Conservation (phyloP, 225 moss, liverwort and hornwort species). For the Climacium dendroides region DNA sequence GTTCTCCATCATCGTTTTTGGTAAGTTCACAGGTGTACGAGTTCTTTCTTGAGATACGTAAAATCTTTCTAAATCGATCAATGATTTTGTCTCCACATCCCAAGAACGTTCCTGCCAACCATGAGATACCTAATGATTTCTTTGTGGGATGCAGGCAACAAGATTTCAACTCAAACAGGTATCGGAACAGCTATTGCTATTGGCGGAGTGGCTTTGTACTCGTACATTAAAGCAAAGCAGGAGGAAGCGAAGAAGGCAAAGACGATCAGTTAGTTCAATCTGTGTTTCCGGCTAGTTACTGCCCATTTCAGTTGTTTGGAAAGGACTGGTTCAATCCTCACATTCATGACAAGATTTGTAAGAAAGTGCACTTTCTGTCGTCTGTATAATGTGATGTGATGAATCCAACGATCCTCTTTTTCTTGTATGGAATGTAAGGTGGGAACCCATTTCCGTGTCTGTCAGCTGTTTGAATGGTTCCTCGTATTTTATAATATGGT, state of each 20-base stretch:
- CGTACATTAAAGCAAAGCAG: slow-evolving; percentile 68
- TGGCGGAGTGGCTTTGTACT: slow-evolving; percentile 84
- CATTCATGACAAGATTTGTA: slow-evolving; percentile 13
- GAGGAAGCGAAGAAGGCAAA: slow-evolving; percentile 56
- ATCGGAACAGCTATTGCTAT: slow-evolving; percentile 86
- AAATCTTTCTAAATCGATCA: neutral
- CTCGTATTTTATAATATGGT: no score
- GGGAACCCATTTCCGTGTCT: neutral
- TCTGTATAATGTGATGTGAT: slow-evolving; percentile 2
- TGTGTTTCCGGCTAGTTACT: neutral
- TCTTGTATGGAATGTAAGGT: neutral
- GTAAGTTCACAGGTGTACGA: neutral
- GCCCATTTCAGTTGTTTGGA: neutral
- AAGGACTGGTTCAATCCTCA: neutral
- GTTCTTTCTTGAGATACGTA: neutral
- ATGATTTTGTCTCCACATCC: neutral
- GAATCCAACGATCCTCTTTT: neutral
- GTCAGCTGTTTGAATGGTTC: neutral
- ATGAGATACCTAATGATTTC: neutral
- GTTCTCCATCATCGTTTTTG: slow-evolving; percentile 84
- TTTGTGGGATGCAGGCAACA: slow-evolving; percentile 46
- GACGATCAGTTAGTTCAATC: neutral
- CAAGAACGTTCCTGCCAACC: neutral
- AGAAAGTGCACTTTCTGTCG: neutral
- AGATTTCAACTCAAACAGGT: slow-evolving; percentile 89